phyloP scores from a whole-genome alignment of 73 alveolate genomes.

The Loxodes magnus region DNA sequence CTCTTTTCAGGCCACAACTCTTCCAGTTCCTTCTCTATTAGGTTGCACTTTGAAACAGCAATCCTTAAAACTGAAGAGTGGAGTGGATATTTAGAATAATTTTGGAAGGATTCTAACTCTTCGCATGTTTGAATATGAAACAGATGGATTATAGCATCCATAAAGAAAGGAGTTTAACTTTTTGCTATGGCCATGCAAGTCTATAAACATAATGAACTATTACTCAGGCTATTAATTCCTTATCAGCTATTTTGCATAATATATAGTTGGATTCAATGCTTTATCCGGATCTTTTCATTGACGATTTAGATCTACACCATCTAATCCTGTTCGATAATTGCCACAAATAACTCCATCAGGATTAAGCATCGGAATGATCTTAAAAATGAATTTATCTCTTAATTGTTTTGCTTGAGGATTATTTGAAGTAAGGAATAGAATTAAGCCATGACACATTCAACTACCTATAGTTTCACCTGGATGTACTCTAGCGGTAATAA shows the following conservation, averaged over 20 bases:
- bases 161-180: conserved; percentile 60
- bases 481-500: conserved; percentile 84
- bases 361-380: conserved; percentile 75
- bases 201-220: conserved; percentile 49
- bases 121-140: neutral
- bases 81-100: neutral
- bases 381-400: conserved; percentile 74
- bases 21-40: conserved; percentile 89
- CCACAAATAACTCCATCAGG: conserved; percentile 76
- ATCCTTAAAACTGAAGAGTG: conserved; percentile 4
- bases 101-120: conserved; percentile 5
- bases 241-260: conserved; percentile 19
- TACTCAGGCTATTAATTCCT: conserved; percentile 6
- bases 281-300: conserved; percentile 33
- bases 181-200: conserved; percentile 78
- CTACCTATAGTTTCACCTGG: conserved; percentile 95
- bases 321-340: conserved; percentile 39
- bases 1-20: conserved; percentile 78
- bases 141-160: conserved; percentile 42
- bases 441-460: conserved; percentile 85
- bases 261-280: conserved; percentile 22
- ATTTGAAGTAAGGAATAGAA: conserved; percentile 54
- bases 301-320: conserved; percentile 65
- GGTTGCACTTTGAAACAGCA: conserved; percentile 35
- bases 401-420: conserved; percentile 42